phyloP scores from a whole-genome alignment of 2,329 filamentous ascomycete species.

The Anthostomella pinea region DNA sequence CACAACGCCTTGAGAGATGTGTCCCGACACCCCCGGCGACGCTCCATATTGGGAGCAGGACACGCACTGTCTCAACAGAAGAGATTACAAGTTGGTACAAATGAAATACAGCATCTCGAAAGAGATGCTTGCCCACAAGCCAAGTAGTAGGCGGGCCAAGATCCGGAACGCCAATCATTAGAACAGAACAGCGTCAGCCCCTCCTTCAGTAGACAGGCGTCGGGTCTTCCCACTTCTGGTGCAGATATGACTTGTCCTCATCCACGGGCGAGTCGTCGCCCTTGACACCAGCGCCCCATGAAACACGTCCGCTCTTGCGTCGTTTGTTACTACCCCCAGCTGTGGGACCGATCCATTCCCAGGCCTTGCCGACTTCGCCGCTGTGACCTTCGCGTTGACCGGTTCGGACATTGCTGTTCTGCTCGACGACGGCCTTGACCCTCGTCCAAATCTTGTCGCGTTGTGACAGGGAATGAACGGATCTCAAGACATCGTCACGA shows the following conservation, averaged over 20 bases:
- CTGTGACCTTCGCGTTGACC: constrained; percentile 65
- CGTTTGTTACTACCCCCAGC: constrained; percentile 43
- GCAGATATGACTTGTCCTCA: constrained; percentile 25
- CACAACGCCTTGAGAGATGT: too few relatives aligned
- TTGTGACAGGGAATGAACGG: constrained; percentile 72
- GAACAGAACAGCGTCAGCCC: too few relatives aligned
- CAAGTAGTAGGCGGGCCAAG: too few relatives aligned
- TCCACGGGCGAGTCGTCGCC: constrained; percentile 28
- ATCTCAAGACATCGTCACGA: constrained; percentile 83
- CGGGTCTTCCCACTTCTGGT: constrained; percentile 39
- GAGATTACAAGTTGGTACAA: too few relatives aligned
- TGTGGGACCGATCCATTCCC: constrained; percentile 67
- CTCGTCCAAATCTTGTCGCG: constrained; percentile 81
- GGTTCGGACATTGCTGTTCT: constrained; percentile 86
- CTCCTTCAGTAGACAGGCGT: constrained; percentile 34
- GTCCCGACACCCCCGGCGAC: too few relatives aligned
- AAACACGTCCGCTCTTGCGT: constrained; percentile 52
- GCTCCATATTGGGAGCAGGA: too few relatives aligned
- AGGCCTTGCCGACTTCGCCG: constrained; percentile 63
- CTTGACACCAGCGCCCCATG: constrained; percentile 41
- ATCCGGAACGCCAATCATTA: too few relatives aligned
- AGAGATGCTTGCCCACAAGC: too few relatives aligned
- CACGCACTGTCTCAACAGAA: too few relatives aligned
- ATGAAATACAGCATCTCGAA: too few relatives aligned
- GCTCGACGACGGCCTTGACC: constrained; percentile 82